These are phyloP conservation scores for California macrophylla DNA, from an alignment of 441 rosid species.

Conservation along the genomic window DNA sequence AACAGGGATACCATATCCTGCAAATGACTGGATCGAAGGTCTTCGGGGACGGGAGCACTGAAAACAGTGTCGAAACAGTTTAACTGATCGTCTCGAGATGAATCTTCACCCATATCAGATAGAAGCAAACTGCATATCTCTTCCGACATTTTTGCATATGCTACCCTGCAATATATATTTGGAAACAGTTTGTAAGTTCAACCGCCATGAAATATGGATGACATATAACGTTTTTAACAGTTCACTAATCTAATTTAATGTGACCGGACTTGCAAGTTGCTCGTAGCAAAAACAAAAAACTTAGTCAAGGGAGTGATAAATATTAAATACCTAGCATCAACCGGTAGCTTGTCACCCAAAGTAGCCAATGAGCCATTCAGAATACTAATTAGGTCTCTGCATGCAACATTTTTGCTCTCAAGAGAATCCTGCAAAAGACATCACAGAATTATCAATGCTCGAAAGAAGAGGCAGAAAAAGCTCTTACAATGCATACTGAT, in stretches of 20 bases:
- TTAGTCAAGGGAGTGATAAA: neutral
- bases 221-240: neutral
- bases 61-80: slow-evolving; percentile 59
- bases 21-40: slow-evolving; percentile 53
- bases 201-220: neutral
- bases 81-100: slow-evolving; percentile 53
- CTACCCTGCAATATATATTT: slow-evolving; percentile 39
- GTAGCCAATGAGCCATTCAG: slow-evolving; percentile 60
- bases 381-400: slow-evolving; percentile 46
- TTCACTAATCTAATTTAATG: neutral
- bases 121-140: slow-evolving; percentile 59
- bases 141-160: slow-evolving; percentile 77
- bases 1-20: slow-evolving; percentile 86
- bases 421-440: slow-evolving; percentile 56
- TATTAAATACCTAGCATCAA: slow-evolving; percentile 62
- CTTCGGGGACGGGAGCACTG: slow-evolving; percentile 61
- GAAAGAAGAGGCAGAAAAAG: neutral
- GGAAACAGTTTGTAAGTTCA: neutral
- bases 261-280: neutral
- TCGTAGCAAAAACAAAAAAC: neutral
- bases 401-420: slow-evolving; percentile 52
- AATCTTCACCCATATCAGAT: slow-evolving; percentile 34
- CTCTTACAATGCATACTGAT: slow-evolving; percentile 6
- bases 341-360: slow-evolving; percentile 56
- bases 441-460: slow-evolving; percentile 14